Evolutionary conservation across 805 yeast genomes (phyloP), one percentile per base, ranked within the genome.

Genomic region (Kuraishia floccosa): DNA sequence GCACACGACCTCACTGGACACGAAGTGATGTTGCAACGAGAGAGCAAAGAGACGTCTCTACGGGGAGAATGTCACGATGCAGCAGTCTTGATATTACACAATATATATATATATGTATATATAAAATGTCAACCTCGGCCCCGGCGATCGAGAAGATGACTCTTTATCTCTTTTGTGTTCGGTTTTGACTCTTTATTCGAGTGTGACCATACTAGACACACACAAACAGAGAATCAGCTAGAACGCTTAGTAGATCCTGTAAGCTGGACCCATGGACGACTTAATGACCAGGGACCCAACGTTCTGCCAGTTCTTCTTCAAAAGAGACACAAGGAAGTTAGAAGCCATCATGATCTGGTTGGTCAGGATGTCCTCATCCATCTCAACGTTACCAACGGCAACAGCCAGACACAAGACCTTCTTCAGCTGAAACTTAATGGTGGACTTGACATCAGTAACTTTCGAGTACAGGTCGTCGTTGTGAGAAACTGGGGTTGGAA

Each of bases 291-390:
- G 74, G 60, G 98, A 91, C 58, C 98, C 98, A 63, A 91, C 96
- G 72, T 91, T 91, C 79, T 91, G 99, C 99, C 99, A 91, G 95
- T 91, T 85, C 89, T 91, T 91, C 95, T 91, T 91, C 68, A 91
- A 78, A 69, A 91, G 73, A 50, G 99, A 91, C 52, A 91, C 98
- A 67, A 91, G 82, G 80, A 91, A 91, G 95, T 91, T 91, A 52
- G 94, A 76, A 52, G 99, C 76, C 91, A 91, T 77, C 85, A 91
- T 76, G 73, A 91, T 85, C 72, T 91, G 98, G 79, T 89, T 83
- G 57, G 82, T 94, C 60, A 91, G 72, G 54, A 75, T 74, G 54
- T 86, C 96, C 76, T 89, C 91, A 59, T 82, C 93, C 98, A 91
- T 91, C 70, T 87, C 98, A 56, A 91, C 96, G 91, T 91, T 76